A percentile compares a stretch with the other conserved stretches of the same genome.
phyloP scores from a whole-genome alignment of 179 eudicot genomes.

The Camellia oleifera region DNA sequence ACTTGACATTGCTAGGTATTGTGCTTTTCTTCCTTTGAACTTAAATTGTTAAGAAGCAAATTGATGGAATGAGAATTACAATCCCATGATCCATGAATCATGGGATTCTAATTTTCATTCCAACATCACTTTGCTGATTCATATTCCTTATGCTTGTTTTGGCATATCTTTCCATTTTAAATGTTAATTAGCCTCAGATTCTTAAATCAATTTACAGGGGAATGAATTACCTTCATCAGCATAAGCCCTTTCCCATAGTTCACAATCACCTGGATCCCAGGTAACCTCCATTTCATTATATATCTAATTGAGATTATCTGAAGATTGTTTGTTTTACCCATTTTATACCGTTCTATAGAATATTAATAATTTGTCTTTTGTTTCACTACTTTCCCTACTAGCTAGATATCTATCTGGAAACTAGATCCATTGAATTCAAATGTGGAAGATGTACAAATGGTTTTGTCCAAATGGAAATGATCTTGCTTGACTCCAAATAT shows the following conservation, averaged over 20 bases:
- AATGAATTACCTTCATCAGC: slow-evolving; percentile 46
- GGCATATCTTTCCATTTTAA: not conserved
- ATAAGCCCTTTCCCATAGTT: slow-evolving; percentile 41
- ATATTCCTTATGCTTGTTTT: not conserved
- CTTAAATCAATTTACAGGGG: slow-evolving; percentile 28
- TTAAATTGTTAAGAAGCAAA: not conserved
- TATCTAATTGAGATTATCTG: not conserved
- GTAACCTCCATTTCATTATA: slow-evolving; percentile 13
- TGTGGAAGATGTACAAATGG: too few relatives aligned
- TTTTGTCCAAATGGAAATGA: not conserved
- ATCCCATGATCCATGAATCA: not conserved
- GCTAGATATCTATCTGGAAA: too few relatives aligned
- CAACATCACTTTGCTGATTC: not conserved
- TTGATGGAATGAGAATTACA: not conserved
- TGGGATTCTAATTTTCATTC: not conserved
- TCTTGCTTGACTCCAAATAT: not conserved
- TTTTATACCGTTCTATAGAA: not conserved
- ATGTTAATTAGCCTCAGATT: not conserved
- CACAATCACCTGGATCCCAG: slow-evolving; percentile 39
- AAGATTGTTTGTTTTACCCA: not conserved
- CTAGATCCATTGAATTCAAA: too few relatives aligned
- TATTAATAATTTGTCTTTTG: not conserved
- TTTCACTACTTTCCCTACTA: too few relatives aligned
- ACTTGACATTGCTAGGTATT: slow-evolving; percentile 43
- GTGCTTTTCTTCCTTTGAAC: not conserved